phyloP scores from a whole-genome alignment of 176 grass and related monocot genomes.

The Juncus effusus region DNA sequence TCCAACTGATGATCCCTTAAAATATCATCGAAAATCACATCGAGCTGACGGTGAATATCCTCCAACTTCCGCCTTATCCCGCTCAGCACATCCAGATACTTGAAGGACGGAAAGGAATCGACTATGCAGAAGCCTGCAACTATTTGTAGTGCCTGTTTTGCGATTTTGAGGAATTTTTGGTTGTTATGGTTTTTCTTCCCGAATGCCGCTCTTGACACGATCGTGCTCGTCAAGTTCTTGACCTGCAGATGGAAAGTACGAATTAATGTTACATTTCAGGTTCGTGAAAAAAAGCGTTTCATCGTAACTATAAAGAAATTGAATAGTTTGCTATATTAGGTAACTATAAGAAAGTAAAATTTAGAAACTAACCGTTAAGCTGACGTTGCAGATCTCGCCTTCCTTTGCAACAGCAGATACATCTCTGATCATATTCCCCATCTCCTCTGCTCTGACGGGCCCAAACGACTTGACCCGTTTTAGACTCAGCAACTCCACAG shows the following conservation, averaged over 20 bases:
- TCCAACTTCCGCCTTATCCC: not conserved
- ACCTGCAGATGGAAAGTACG: too few relatives aligned
- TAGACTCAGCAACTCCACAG: conserved; percentile 25
- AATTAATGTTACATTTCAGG: too few relatives aligned
- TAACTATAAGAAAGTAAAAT: too few relatives aligned
- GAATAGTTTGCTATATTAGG: too few relatives aligned
- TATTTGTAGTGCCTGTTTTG: too few relatives aligned
- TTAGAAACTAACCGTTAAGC: not conserved
- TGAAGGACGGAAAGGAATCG: conserved; percentile 31
- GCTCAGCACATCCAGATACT: conserved; percentile 10
- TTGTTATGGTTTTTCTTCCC: too few relatives aligned
- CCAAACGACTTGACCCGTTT: conserved; percentile 29
- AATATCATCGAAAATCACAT: conserved; percentile 3
- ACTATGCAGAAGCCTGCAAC: conserved; percentile 18
- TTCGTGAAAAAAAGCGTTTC: too few relatives aligned
- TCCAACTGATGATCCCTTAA: not conserved
- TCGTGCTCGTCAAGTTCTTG: too few relatives aligned
- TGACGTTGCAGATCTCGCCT: not conserved
- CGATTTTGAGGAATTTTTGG: too few relatives aligned
- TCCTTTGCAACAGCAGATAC: not conserved
- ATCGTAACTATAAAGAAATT: too few relatives aligned
- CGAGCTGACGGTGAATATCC: conserved; percentile 6
- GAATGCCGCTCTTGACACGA: too few relatives aligned
- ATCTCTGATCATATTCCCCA: not conserved
- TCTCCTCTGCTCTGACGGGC: conserved; percentile 25